Evolutionary conservation across 1,284 basidiomycete genomes (phyloP), one percentile per base, ranked within the genome.

Genomic region (Papiliotrema laurentii): DNA sequence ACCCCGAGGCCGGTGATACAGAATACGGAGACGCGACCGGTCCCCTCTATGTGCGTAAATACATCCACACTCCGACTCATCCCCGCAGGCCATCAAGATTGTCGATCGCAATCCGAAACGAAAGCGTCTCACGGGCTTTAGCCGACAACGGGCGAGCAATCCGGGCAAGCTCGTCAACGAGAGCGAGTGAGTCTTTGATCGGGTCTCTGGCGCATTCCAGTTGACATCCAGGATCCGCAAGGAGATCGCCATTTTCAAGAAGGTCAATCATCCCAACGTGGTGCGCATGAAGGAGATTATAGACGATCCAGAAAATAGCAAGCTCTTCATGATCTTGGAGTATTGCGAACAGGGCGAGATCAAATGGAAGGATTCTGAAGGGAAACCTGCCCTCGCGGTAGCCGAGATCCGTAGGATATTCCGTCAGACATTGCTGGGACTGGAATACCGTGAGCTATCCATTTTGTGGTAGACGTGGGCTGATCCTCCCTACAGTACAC

Each of bases 231-330:
- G 71, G 49, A 72, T 75, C 33, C 85, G 82, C 33, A 86, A 85
- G 40, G 92, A 98, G 75, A 97, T 98, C 55, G 94, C 93, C 5
- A 94, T 98, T 70, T 92, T 98, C 87, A 97, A 97, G 76, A 93
- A 96, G 67, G 85, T 89, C 66, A 78, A 84, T 52, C 93, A 98
- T 69, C 84, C 86, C 0, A 87, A 98, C 67, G 85, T 98, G 50
- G 94, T 98, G 5, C 80, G 85, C 55, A 80, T 98, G 54, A 83
- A 86, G 63, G 92, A 97, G 72, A 92, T 97, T 65, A 96, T 98
- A 60, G 93, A 98, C 71, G 94, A 97, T 73, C 83, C 85, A 22
- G 81, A 87, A 54, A 83, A 83, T 53, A 87, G 89, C 68, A 89
- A 89, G 75, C 87, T 97, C 36, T 96, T 90, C 73, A 89, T 98